Base-by-base conservation (phyloP, 192 early-diverging fungal genomes). In the Umbelopsis sp. region DNA sequence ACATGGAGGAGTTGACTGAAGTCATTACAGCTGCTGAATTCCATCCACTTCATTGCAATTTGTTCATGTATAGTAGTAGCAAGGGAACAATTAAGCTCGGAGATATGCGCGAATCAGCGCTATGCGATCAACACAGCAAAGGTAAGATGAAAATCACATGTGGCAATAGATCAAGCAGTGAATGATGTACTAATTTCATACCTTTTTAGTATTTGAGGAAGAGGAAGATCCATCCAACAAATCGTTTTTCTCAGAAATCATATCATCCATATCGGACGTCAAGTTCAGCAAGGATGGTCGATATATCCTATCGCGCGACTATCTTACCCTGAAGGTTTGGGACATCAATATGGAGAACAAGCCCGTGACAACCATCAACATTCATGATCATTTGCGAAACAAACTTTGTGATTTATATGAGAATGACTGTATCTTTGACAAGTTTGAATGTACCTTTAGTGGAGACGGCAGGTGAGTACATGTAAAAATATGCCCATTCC, bases 391-490 rank as follows among this genome's bases (percentile, higher is more conserved):
- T 73, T 83, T 99, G 44, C 89, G 91, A 76, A 91, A 90, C 80
- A 97, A 96, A 77, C 86, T 99, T 41, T 99, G 97, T 81, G 97
- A 99, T 75, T 84, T 99, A 27, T 99, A 99, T 84, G 97, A 99
- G 73, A 99, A 97, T 83, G 97, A 99, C 80, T 97, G 95, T 78
- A 99, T 99, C 81, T 99, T 99, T 88, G 97, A 99, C 88, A 99
- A 99, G 86, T 99, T 99, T 76, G 97, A 99, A 80, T 97, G 95
- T 84, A 93, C 90, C 49, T 94, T 98, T 71, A 95, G 94, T 78
- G 96, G 95, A 27, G 92, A 96, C 76, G 95, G 96, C 78, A 86
- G 86, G 91, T 95, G 89, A 52, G 94, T 86, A 8, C 13, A 30
- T 4, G 23, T 22, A 9, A 41, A 35, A 13, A 12, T 9, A 44